Conservation (phyloP, 495 filamentous ascomycete genomes). For the Xylaria venustula region DNA sequence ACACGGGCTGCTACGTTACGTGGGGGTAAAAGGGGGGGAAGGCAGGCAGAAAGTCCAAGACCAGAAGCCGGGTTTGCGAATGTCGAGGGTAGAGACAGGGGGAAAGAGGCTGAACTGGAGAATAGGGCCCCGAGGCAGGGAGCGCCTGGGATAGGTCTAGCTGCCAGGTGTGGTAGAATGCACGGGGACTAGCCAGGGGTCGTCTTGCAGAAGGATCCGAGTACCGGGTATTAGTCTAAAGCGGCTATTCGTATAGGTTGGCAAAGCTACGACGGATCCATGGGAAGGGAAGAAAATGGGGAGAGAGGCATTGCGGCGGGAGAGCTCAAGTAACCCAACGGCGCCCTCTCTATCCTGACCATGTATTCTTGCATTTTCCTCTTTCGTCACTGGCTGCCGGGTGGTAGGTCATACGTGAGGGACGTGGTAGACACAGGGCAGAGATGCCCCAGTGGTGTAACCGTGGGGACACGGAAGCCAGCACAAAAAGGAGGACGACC, state of each 20-base stretch:
- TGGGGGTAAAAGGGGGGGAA: neutral
- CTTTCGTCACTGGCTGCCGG: neutral
- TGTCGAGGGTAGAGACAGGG: too few relatives aligned
- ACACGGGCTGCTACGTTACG: neutral
- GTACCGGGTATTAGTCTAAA: conserved; percentile 13
- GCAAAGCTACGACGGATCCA: neutral
- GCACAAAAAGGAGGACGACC: neutral
- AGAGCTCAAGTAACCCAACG: neutral
- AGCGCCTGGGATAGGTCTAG: neutral
- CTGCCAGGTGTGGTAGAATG: conserved; percentile 5
- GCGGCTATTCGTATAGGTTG: neutral
- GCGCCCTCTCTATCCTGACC: neutral
- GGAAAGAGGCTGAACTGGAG: neutral
- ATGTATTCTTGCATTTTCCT: neutral
- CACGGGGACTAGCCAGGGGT: neutral
- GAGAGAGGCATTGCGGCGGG: too few relatives aligned
- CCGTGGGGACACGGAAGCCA: neutral
- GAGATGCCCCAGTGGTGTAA: conserved; percentile 2
- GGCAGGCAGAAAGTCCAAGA: neutral
- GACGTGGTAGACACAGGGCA: neutral
- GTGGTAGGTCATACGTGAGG: neutral
- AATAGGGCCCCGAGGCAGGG: neutral
- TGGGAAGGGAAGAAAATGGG: too few relatives aligned
- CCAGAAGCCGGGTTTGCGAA: neutral
- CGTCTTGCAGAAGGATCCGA: conserved; percentile 6